These are phyloP conservation scores for Kalanchoe fedtschenkoi DNA, from an alignment of 164 flowering plant species.

Conservation along the genomic window DNA sequence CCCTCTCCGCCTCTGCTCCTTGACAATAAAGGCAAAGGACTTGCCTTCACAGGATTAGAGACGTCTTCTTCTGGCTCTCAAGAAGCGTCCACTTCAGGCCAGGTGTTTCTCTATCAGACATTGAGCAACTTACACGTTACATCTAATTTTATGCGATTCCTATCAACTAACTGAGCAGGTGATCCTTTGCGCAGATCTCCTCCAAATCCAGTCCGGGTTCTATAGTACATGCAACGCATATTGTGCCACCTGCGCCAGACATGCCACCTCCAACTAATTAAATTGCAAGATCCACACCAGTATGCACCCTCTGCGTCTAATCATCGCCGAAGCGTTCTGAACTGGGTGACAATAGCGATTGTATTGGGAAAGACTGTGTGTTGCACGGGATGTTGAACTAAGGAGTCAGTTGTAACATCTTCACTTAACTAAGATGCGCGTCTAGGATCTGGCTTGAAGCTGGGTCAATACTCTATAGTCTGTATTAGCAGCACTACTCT, in stretches of 20 bases:
- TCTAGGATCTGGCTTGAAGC: too few relatives aligned
- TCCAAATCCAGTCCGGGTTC: conserved; percentile 1
- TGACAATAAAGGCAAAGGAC: neutral
- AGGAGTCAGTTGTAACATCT: too few relatives aligned
- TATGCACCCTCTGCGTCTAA: neutral
- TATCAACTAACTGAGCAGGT: neutral
- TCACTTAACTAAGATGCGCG: too few relatives aligned
- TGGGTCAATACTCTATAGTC: too few relatives aligned
- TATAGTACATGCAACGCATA: conserved; percentile 3
- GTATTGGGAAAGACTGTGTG: neutral
- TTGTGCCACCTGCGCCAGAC: neutral
- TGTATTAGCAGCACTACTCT: too few relatives aligned
- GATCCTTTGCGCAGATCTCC: neutral
- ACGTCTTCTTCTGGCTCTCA: neutral
- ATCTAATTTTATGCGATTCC: neutral
- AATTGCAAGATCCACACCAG: too few relatives aligned
- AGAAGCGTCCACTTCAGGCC: neutral
- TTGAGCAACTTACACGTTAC: neutral
- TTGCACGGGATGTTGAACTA: neutral
- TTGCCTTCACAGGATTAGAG: neutral
- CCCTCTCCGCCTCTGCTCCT: neutral
- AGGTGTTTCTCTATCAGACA: neutral
- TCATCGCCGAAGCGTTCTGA: neutral
- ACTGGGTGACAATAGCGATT: neutral
- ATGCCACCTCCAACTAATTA: neutral